phyloP scores from a whole-genome alignment of 306 rosid species.

The Vigna unguiculata region DNA sequence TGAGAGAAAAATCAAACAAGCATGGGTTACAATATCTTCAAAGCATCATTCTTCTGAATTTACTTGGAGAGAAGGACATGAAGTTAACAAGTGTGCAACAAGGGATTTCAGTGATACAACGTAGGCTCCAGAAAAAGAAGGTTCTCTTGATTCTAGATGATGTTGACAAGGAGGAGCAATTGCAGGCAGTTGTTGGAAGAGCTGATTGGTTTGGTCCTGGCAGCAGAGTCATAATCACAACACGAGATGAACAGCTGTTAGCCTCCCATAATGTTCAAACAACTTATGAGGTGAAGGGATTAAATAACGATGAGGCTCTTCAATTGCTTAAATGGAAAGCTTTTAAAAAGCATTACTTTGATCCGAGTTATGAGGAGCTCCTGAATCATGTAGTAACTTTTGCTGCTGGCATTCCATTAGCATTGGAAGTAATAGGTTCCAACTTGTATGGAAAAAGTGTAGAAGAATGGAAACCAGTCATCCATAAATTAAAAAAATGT shows the following conservation, averaged over 20 bases:
- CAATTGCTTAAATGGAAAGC: neutral
- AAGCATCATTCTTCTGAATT: constrained; percentile 16
- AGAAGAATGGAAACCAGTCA: neutral
- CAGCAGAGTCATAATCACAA: neutral
- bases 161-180: neutral
- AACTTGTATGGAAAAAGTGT: neutral
- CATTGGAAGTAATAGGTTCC: neutral
- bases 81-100: neutral
- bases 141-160: neutral
- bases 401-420: neutral
- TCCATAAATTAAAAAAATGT: neutral
- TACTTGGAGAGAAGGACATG: neutral
- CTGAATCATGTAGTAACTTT: neutral
- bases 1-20: neutral
- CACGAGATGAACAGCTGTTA: neutral
- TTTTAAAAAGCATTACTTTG: neutral
- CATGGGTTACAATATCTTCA: constrained; percentile 42
- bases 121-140: neutral
- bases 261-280: neutral
- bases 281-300: neutral
- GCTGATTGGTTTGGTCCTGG: neutral
- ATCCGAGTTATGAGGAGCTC: neutral
- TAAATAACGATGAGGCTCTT: no score
- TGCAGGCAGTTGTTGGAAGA: neutral
- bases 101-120: constrained; percentile 5